A percentile compares a stretch with the other conserved stretches of the same genome.
Evolutionary conservation across 352 stramenopile genomes (phyloP).

Genomic region (Albugo candida): DNA sequence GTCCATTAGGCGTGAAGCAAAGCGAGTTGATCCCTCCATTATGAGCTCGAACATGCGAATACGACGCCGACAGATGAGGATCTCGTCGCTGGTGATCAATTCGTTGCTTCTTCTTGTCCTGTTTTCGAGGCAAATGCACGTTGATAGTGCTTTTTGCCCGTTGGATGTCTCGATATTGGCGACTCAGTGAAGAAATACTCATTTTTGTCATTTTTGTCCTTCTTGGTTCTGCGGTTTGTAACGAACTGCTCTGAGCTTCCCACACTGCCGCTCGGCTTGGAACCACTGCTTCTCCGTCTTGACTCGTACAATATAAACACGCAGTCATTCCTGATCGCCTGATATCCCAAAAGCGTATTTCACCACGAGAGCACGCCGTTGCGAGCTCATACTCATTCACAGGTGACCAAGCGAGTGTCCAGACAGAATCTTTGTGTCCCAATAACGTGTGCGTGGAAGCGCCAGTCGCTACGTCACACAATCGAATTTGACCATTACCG

Average conservation of each 20-base stretch:
- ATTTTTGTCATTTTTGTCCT: neutral
- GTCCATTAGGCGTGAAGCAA: slow-evolving; percentile 36
- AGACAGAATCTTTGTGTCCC: slow-evolving; percentile 62
- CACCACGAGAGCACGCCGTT: slow-evolving; percentile 30
- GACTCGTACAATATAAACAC: slow-evolving; percentile 65
- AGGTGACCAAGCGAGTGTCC: slow-evolving; percentile 51
- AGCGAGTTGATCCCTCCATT: slow-evolving; percentile 29
- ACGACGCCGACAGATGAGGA: slow-evolving; percentile 27
- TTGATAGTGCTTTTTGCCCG: neutral
- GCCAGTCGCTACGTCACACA: slow-evolving; percentile 57
- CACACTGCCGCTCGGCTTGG: slow-evolving; percentile 13
- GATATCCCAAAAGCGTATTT: slow-evolving; percentile 76
- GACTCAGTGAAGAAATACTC: no score
- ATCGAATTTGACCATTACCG: slow-evolving; percentile 30
- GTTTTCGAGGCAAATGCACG: neutral
- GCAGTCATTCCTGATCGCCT: slow-evolving; percentile 60
- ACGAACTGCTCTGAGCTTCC: slow-evolving; percentile 14
- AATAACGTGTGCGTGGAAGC: slow-evolving; percentile 42
- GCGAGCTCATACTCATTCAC: slow-evolving; percentile 49
- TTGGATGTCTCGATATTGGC: no score
- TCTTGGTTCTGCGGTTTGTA: slow-evolving; percentile 11
- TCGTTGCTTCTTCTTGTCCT: slow-evolving; percentile 2
- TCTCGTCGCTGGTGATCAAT: slow-evolving; percentile 13
- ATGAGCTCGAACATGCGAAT: slow-evolving; percentile 30
- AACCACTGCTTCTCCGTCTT: slow-evolving; percentile 26